These are phyloP conservation scores for Corylus avellana DNA, from an alignment of 306 rosid species.

Conservation along the genomic window DNA sequence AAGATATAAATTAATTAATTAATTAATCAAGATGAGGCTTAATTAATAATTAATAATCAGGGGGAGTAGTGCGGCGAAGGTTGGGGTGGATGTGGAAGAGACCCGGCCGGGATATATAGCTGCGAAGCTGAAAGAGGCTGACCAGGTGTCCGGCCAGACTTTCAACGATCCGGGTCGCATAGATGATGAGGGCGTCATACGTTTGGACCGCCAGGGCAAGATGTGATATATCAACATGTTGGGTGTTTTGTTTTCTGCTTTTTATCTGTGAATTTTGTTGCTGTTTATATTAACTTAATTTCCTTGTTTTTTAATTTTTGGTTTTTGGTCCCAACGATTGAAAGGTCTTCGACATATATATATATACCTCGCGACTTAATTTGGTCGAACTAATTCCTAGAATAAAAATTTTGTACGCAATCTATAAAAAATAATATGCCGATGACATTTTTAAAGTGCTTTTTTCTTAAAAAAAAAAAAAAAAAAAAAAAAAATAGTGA, in stretches of 20 bases:
- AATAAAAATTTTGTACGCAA: no score
- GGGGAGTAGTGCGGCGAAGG: not conserved
- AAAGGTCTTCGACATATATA: no score
- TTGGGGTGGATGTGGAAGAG: slow-evolving; percentile 43
- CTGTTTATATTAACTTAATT: not conserved
- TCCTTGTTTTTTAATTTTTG: not conserved
- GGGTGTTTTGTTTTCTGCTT: no score
- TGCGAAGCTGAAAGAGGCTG: slow-evolving; percentile 37
- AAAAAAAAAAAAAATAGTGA: no score
- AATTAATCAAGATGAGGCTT: no score
- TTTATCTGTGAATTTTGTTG: not conserved
- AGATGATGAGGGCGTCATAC: slow-evolving; percentile 41
- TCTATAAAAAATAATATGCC: no score
- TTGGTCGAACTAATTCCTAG: no score
- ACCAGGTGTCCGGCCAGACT: slow-evolving; percentile 52
- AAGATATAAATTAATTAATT: not conserved
- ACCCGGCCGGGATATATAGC: slow-evolving; percentile 53
- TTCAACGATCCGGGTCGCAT: slow-evolving; percentile 44
- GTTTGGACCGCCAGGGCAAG: slow-evolving; percentile 54
- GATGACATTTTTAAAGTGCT: no score
- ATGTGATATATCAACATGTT: slow-evolving; percentile 31
- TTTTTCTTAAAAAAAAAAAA: no score
- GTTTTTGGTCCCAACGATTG: no score
- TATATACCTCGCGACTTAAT: no score
- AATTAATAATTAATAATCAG: not conserved